phyloP scores from a whole-genome alignment of 2,329 filamentous ascomycete genomes.

The Lasiodiplodia hormozganensis region DNA sequence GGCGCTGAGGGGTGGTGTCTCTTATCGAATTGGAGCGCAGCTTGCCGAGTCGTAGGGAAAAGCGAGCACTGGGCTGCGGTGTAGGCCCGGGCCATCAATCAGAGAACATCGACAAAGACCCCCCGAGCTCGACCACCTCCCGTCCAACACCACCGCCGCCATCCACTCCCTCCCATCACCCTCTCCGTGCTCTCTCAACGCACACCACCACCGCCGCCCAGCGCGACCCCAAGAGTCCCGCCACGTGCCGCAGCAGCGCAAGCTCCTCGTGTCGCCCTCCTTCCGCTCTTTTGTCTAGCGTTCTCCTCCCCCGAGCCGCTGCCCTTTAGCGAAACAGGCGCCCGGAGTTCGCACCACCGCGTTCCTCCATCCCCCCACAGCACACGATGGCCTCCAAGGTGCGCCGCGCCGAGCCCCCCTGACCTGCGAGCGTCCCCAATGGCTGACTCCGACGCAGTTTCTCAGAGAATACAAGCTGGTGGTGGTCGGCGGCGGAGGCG shows the following conservation, averaged over 20 bases:
- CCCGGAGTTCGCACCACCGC: constrained; percentile 24
- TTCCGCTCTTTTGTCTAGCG: constrained; percentile 29
- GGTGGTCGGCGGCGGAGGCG: constrained; percentile 95
- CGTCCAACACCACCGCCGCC: constrained; percentile 25
- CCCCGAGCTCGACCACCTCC: constrained; percentile 29
- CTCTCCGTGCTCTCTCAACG: constrained; percentile 23
- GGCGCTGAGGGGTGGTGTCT: constrained; percentile 24
- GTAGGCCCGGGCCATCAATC: constrained; percentile 28
- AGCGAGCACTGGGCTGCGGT: constrained; percentile 24
- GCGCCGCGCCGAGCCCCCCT: constrained; percentile 29
- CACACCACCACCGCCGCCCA: constrained; percentile 12
- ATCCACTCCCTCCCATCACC: constrained; percentile 27
- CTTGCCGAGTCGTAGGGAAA: constrained; percentile 24
- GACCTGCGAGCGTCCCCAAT: constrained; percentile 13
- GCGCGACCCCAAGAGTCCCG: constrained; percentile 11
- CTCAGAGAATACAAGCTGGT: constrained; percentile 68
- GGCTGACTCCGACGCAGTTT: constrained; percentile 50
- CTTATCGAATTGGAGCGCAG: constrained; percentile 26
- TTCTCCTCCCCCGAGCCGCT: constrained; percentile 26
- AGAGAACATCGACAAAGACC: constrained; percentile 29
- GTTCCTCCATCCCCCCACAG: constrained; percentile 31
- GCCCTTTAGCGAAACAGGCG: constrained; percentile 29
- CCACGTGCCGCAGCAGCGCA: constrained; percentile 16
- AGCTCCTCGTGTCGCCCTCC: constrained; percentile 6
- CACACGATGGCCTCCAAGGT: constrained; percentile 47